Conservation (phyloP, 345 rosid species). For the Lepidium africanum region DNA sequence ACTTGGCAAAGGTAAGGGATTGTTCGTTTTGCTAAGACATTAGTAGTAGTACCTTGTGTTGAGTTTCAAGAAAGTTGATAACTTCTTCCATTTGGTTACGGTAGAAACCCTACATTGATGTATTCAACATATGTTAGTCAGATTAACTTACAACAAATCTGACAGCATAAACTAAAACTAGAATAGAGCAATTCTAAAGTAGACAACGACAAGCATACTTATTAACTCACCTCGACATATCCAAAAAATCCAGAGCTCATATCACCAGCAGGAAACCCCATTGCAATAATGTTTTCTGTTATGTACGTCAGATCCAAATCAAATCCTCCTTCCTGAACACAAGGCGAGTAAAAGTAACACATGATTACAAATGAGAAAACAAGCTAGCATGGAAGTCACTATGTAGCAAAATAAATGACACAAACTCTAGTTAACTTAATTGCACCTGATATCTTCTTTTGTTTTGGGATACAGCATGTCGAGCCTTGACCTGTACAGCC, state of each 20-base stretch:
- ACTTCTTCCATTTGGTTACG: constrained; percentile 96
- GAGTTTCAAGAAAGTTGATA: constrained; percentile 77
- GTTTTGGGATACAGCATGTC: constrained; percentile 85
- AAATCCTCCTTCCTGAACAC: constrained; percentile 75
- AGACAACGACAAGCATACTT: neutral
- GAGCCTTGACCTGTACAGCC: constrained; percentile 88
- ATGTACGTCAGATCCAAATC: constrained; percentile 82
- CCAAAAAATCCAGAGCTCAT: constrained; percentile 90
- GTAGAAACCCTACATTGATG: constrained; percentile 67
- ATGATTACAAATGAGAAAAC: neutral
- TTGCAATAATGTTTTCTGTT: constrained; percentile 81
- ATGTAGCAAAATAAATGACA: neutral
- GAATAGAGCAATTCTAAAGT: neutral
- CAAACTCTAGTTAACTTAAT: neutral
- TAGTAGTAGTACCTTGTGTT: constrained; percentile 56
- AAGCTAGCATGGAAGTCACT: constrained; percentile 1
- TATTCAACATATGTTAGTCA: constrained; percentile 1
- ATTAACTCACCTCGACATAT: constrained; percentile 58
- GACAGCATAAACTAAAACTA: neutral
- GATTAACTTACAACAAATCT: neutral
- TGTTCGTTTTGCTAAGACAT: neutral
- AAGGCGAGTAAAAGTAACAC: neutral
- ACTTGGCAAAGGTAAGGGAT: neutral
- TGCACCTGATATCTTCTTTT: constrained; percentile 78
- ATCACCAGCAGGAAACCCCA: constrained; percentile 98